Conservation (phyloP, 2,329 filamentous ascomycete genomes). For the Pseudogymnoascus sp. region DNA sequence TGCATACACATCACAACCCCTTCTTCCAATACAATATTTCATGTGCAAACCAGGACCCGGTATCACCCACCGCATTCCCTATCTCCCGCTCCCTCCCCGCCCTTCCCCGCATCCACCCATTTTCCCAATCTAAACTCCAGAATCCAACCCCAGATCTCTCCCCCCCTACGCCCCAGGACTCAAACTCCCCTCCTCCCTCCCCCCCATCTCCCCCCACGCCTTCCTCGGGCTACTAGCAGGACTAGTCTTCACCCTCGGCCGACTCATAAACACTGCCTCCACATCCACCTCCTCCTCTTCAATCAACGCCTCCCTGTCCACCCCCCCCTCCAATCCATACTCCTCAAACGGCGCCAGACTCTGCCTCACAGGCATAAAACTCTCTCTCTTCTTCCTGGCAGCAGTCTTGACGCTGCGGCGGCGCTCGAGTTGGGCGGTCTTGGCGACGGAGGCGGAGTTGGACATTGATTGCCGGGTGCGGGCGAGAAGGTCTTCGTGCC, state of each 20-base stretch:
- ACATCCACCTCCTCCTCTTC: conserved; percentile 59
- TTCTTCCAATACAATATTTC: background rate
- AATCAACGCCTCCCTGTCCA: conserved; percentile 54
- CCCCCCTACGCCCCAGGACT: background rate
- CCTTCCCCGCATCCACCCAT: background rate
- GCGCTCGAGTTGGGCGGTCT: conserved; percentile 52
- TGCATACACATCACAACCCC: background rate
- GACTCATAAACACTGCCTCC: conserved; percentile 74
- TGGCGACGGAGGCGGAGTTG: conserved; percentile 51
- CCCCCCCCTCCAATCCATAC: conserved; percentile 12
- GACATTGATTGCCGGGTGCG: conserved; percentile 52
- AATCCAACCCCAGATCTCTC: background rate
- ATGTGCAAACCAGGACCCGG: background rate
- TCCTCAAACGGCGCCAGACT: background rate
- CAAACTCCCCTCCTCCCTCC: background rate
- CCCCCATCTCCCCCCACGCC: conserved; percentile 11
- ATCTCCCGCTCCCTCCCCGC: background rate
- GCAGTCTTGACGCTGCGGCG: conserved; percentile 38
- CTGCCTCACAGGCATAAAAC: conserved; percentile 21
- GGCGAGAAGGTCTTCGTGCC: background rate
- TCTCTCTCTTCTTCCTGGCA: conserved; percentile 38
- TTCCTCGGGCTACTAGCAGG: conserved; percentile 37
- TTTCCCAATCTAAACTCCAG: too few relatives aligned
- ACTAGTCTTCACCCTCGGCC: conserved; percentile 72
- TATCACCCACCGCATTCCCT: background rate